phyloP scores from a whole-genome alignment of 1,284 basidiomycete species.

The Stygiomarasmius scandens region DNA sequence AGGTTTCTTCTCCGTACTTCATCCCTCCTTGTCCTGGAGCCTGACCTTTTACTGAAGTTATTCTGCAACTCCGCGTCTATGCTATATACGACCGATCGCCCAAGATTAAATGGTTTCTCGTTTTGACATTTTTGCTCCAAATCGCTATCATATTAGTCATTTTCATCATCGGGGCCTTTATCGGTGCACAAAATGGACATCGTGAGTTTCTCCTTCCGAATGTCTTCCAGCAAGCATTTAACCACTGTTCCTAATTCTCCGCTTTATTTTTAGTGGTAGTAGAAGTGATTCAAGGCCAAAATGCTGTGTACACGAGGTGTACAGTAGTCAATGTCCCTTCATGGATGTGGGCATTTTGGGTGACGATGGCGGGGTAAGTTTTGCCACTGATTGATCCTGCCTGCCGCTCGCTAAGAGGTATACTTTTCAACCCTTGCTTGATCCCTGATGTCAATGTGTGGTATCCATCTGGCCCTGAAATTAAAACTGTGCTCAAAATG shows the following conservation, averaged over 20 bases:
- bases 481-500: too few species aligned
- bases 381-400: neutral
- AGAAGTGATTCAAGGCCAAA: neutral
- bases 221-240: too few species aligned
- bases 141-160: neutral
- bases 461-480: too few species aligned
- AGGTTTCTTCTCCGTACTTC: too few species aligned
- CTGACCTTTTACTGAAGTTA: neutral
- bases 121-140: neutral
- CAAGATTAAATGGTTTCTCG: neutral
- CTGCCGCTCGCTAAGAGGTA: neutral
- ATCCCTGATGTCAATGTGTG: too few species aligned
- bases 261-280: too few species aligned
- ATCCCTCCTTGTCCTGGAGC: neutral
- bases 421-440: neutral
- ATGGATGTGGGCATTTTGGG: neutral
- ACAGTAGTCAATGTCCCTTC: neutral
- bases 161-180: neutral
- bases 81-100: neutral
- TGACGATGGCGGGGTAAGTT: neutral
- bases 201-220: too few species aligned
- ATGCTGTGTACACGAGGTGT: neutral
- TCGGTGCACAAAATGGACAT: neutral
- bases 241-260: too few species aligned
- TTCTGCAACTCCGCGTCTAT: slow-evolving; percentile 1